Evolutionary conservation across 805 yeast species (phyloP), one percentile per base, ranked within the genome.

Genomic region (Kodamaea nitidulidarum): DNA sequence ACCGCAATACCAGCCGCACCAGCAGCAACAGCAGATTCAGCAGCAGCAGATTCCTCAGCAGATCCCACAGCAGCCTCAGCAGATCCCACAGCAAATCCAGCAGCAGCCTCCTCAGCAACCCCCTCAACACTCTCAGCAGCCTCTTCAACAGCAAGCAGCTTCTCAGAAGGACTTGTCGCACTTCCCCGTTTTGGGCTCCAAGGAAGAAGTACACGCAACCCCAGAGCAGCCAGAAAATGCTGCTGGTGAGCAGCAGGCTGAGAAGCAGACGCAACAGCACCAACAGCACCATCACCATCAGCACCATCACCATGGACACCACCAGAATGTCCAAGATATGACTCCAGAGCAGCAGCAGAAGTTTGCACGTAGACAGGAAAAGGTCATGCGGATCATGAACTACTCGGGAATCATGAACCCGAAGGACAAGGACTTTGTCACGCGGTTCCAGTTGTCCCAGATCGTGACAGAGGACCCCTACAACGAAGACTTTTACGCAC

Each of bases 401-500:
- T 87, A 82, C 66, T 84, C 93, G 20, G 97, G 97, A 47, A 78
- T 93, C 47, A 93, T 93, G 98, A 87, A 88, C 53, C 95, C 96
- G 42, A 85, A 91, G 67, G 98, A 93, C 61, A 90, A 90, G 66
- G 96, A 91, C 64, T 88, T 86, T 56, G 91, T 93, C 36, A 88
- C 96, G 32, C 77, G 97, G 58, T 82, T 90, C 56, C 98, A 93
- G 64, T 74, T 93, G 47, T 88, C 96, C 36, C 96, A 90, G 60
- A 84, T 93, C 63, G 96, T 93, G 36, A 85, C 96, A 8, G 97
- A 90, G 41, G 98, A 93, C 63, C 98, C 98, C 10, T 87, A 85
- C 62, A 88, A 86, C 55, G 98, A 93, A 63, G 98, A 93, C 67
- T 93, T 91, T 56, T 93, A 93, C 58, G 87, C 83, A 55, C 98